Conservation (phyloP, 2,329 filamentous ascomycete species). For the Fusarium sp. region DNA sequence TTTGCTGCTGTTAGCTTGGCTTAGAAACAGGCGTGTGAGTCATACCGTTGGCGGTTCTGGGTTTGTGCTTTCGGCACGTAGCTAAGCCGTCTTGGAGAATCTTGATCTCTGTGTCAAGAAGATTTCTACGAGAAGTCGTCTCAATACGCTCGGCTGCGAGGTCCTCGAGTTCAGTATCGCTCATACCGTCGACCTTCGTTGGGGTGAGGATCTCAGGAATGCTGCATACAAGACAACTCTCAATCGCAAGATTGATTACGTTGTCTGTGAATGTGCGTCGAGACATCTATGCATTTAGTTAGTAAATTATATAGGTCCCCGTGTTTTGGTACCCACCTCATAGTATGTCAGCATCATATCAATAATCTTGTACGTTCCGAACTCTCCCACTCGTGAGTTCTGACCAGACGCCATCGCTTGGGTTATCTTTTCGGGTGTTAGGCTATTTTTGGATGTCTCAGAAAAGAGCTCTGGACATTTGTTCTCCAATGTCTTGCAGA, state of each 20-base stretch:
- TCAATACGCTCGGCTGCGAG: not conserved
- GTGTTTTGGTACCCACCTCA: constrained; percentile 48
- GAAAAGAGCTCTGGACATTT: constrained; percentile 43
- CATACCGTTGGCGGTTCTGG: not conserved
- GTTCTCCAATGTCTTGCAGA: constrained; percentile 19
- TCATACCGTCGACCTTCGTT: constrained; percentile 45
- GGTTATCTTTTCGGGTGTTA: constrained; percentile 12
- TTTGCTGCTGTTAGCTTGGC: not conserved
- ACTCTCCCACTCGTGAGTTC: constrained; percentile 44
- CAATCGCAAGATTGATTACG: constrained; percentile 60
- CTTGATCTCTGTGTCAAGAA: not conserved
- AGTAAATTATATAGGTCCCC: not conserved
- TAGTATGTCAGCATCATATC: constrained; percentile 61
- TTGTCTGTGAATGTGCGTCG: constrained; percentile 61
- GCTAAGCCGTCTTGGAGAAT: not conserved
- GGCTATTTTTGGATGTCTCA: not conserved
- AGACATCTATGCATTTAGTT: constrained; percentile 51
- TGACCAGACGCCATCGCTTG: constrained; percentile 12
- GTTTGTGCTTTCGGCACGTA: not conserved
- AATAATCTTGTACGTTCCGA: constrained; percentile 56
- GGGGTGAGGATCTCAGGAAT: constrained; percentile 58
- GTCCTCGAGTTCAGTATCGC: not conserved
- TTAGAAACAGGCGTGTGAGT: rapidly evolving
- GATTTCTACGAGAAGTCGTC: not conserved
- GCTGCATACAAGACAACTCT: constrained; percentile 60